Evolutionary conservation across 352 stramenopile species (phyloP).

Genomic region (Pythium coloratum): DNA sequence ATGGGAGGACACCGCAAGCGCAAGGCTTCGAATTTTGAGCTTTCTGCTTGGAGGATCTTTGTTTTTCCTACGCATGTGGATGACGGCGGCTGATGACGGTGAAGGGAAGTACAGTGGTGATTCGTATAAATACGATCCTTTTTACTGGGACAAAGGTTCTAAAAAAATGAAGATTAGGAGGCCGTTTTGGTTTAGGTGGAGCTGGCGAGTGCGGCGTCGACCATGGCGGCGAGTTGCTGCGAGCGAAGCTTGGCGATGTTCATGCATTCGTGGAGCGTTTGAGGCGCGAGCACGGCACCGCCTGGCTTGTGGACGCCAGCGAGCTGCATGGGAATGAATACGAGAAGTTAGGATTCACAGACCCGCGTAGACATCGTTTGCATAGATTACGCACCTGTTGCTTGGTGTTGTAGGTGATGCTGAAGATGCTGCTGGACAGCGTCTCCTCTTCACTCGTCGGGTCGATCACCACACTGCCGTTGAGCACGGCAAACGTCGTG

Average conservation of each 20-base stretch:
- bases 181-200: conserved; percentile 9
- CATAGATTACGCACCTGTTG: conserved; percentile 42
- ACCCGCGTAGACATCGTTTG: no score
- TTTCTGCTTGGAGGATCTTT: conserved; percentile 21
- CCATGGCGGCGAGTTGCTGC: conserved; percentile 37
- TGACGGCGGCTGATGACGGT: neutral
- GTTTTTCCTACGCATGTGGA: neutral
- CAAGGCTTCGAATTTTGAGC: conserved; percentile 5
- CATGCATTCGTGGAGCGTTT: conserved; percentile 68
- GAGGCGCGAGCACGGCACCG: conserved; percentile 42
- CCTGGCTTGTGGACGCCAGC: conserved; percentile 70
- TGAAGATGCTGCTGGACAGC: conserved; percentile 57
- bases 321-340: conserved; percentile 10
- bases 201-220: conserved; percentile 28
- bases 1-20: neutral
- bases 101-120: neutral
- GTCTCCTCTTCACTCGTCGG: conserved; percentile 73
- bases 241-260: conserved; percentile 48
- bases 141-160: neutral
- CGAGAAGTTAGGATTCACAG: neutral
- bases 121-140: conserved; percentile 5
- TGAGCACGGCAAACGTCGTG: conserved; percentile 67
- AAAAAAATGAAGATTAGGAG: conserved; percentile 9
- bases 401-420: conserved; percentile 63
- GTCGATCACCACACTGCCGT: conserved; percentile 62